Evolutionary conservation across 2,329 filamentous ascomycete genomes (phyloP).

Genomic region (Penicillium hesseltinei): DNA sequence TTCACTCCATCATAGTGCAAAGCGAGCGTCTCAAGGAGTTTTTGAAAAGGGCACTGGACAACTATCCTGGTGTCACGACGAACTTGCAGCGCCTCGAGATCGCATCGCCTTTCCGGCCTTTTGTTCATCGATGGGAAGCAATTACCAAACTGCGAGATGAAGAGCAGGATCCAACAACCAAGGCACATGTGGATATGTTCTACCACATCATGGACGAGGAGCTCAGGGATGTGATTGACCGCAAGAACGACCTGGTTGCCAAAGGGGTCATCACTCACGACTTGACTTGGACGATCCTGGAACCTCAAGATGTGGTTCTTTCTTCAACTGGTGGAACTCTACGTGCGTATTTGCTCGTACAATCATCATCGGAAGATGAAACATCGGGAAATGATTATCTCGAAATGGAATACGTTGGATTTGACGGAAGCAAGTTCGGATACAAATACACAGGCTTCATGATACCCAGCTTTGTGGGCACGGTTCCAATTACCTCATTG

Average conservation of each 20-base stretch:
- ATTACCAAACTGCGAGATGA: conserved; percentile 46
- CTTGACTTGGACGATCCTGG: conserved; percentile 45
- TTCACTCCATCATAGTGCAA: conserved; percentile 64
- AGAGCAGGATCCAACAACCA: conserved; percentile 45
- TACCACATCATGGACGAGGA: conserved; percentile 51
- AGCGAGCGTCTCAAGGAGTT: conserved; percentile 59
- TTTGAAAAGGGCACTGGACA: conserved; percentile 54
- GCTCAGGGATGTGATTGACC: conserved; percentile 51
- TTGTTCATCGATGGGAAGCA: conserved; percentile 64
- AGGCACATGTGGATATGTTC: conserved; percentile 50
- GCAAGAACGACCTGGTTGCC: conserved; percentile 51
- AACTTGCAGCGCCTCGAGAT: conserved; percentile 62
- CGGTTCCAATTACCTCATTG: conserved; percentile 43
- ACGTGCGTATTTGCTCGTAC: conserved; percentile 13
- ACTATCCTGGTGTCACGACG: conserved; percentile 61
- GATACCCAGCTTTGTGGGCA: conserved; percentile 32
- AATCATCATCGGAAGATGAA: neutral
- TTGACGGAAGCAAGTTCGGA: conserved; percentile 22
- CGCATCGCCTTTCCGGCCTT: conserved; percentile 58
- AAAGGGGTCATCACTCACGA: conserved; percentile 56
- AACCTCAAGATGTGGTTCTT: conserved; percentile 27
- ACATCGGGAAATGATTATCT: neutral
- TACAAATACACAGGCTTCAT: neutral
- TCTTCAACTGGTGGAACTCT: neutral
- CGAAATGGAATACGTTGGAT: conserved; percentile 19